Base-by-base conservation (phyloP, 495 filamentous ascomycete species). In the Amorphotheca resinae region DNA sequence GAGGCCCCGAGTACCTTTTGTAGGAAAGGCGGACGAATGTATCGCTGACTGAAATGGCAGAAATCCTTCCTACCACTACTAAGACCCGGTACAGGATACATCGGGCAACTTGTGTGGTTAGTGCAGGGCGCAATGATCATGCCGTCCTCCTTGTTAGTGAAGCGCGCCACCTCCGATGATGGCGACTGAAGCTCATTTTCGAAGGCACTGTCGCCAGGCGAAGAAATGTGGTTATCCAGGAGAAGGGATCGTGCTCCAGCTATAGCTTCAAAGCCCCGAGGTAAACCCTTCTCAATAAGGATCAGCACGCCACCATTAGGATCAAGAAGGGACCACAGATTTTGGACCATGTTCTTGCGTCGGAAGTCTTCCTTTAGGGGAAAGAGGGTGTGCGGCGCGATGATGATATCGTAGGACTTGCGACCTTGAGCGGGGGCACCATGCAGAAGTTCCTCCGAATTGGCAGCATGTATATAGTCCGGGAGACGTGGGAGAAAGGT, bases 91-190 rank as follows among this genome's bases (percentile, higher is more conserved):
- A 64, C 64, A 25, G 72, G 65, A 54, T 93, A 95, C 79, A 98
- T 87, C 0, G 91, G 91, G 52, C 91, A 98, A 42, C 72, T 74
- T 1, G 59, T 63, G 58, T 96, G 93, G 62, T 87, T 95, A 1
- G 91, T 98, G 60, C 91, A 98, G 0, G 91, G 91, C 0, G 93
- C 91, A 46, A 98, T 72, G 51, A 98, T 95, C 79, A 88, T 87
- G 48, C 87, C 91, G 1, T 69, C 60, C 48, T 91, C 86, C 49
- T 82, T 82, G 18, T 62, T 40, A 1, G 65, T 52, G 16, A 62
- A 58, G 2, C 56, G 48, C n/a, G 54, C 50, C 11, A 61, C 58
- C 1, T 62, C 49, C 4, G 35, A 33, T 4, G 22, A 32, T 8
- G 62, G 62, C 2, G 44, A 18, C 15, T 63, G 50, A 26, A 46